Percentiles rank a stretch among this genome's conserved stretches.
Conservation (phyloP, 768 basidiomycete genomes). For the Auricularia cornea region DNA sequence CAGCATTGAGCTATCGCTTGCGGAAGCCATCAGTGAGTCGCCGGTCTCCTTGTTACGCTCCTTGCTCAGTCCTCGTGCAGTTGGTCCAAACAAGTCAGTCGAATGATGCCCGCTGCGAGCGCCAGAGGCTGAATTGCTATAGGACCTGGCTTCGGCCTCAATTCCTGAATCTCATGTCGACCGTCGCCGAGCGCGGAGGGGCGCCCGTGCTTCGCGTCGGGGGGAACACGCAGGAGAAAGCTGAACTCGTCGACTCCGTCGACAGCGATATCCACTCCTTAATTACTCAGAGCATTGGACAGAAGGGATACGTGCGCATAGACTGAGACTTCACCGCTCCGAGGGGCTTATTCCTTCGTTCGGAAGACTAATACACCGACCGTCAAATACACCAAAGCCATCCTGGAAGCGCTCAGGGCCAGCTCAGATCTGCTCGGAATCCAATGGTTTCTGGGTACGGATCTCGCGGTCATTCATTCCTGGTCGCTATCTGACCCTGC, state of each 20-base stretch:
- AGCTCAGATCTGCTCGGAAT: not conserved
- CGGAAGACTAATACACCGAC: slow-evolving; percentile 32
- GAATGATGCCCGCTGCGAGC: too few species aligned
- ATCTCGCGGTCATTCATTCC: too few species aligned
- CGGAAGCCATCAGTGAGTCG: slow-evolving; percentile 39
- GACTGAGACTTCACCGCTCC: too few species aligned
- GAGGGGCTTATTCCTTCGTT: too few species aligned
- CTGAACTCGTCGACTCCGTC: slow-evolving; percentile 32
- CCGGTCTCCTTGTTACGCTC: not conserved
- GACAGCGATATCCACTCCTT: slow-evolving; percentile 40
- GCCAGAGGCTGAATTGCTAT: too few species aligned
- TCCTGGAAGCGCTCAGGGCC: not conserved
- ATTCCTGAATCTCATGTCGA: slow-evolving; percentile 74
- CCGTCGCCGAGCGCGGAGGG: slow-evolving; percentile 56
- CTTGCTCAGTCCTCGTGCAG: not conserved
- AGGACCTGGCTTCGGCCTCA: slow-evolving; percentile 25
- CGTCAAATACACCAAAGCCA: not conserved
- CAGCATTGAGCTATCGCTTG: slow-evolving; percentile 55
- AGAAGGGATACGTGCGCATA: slow-evolving; percentile 9
- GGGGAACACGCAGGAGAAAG: slow-evolving; percentile 68
- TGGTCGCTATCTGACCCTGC: too few species aligned
- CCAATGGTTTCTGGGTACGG: not conserved
- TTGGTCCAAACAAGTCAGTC: slow-evolving; percentile 10
- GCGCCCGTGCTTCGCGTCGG: slow-evolving; percentile 58
- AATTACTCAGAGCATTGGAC: slow-evolving; percentile 33